Base-by-base conservation (phyloP, 257 asterid species). In the Solanum habrochaites region DNA sequence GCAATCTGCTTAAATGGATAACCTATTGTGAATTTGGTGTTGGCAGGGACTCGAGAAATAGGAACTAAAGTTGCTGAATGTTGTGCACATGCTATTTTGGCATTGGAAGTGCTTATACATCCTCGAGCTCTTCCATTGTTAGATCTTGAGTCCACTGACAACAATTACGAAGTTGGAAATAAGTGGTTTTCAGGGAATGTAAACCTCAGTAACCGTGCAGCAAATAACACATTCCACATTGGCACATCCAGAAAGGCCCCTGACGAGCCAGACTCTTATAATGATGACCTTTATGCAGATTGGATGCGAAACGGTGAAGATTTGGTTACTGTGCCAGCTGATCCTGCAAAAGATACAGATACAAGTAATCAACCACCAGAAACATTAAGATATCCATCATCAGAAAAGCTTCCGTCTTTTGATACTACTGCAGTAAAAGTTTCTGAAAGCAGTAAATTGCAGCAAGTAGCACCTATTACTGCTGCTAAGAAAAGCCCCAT, bases 31-130 rank as follows among this genome's bases (percentile, higher is more conserved):
- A 29, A 80, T 47, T 80, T 80, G 67, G 13, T 80, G 42, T 47
- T 29, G 40, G 88, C 90, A 94, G 98, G 99, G 87, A 86, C 71
- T 83, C 94, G 60, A 90, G 95, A 90, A 88, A 87, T 91, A 14
- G 94, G 95, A 86, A 94, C 98, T 40, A 92, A 85, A 75, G 88
- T 94, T 67, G 92, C 94, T 4, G 96, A 91, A 56, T 91, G 70
- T 87, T 96, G 98, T 83, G 86, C 92, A 70, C 93, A 88, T 60
- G 98, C 99, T 25, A 91, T 95, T 88, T 90, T 93, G 90, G 85
- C 95, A 82, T 87, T 96, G 91, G 96, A 95, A 89, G 95, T 92
- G 89, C 93, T 96, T 90, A 90, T 93, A 86, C 98, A 94, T 90
- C 98, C 96, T 14, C 90, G 98, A 89, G 91, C 92, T 83, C 94